phyloP scores from a whole-genome alignment of 495 filamentous ascomycete genomes.

The Neurospora sp. region DNA sequence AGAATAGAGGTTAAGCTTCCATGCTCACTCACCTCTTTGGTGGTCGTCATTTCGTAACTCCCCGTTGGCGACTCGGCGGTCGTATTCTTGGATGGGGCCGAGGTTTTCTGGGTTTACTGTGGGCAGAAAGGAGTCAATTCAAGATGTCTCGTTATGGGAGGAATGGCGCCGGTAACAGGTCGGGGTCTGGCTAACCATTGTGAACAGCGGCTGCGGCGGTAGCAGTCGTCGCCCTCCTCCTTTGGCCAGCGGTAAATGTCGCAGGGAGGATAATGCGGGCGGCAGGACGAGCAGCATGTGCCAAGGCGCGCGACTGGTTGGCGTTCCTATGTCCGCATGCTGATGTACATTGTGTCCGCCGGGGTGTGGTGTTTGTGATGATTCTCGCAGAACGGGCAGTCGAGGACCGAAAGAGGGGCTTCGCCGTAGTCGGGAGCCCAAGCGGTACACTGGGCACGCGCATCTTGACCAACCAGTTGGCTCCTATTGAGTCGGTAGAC shows the following conservation, averaged over 20 bases:
- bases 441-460: neutral
- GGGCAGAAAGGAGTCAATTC: neutral
- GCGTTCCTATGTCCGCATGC: neutral
- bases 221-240: conserved; percentile 20
- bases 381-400: neutral
- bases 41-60: conserved; percentile 77
- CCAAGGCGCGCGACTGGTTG: neutral
- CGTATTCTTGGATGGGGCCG: conserved; percentile 82
- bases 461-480: neutral
- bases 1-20: neutral
- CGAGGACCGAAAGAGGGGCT: neutral
- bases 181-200: conserved; percentile 15
- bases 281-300: neutral
- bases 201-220: conserved; percentile 21
- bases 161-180: neutral
- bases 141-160: neutral
- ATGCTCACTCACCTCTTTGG: conserved; percentile 64
- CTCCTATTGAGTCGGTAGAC: neutral
- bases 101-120: conserved; percentile 22
- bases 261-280: conserved; percentile 10
- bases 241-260: conserved; percentile 13
- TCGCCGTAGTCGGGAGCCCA: neutral
- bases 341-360: conserved; percentile 12
- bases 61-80: conserved; percentile 61
- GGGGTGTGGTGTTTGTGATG: conserved; percentile 2